phyloP scores from a whole-genome alignment of 148 eudicot species.

The Nyssa sinensis region DNA sequence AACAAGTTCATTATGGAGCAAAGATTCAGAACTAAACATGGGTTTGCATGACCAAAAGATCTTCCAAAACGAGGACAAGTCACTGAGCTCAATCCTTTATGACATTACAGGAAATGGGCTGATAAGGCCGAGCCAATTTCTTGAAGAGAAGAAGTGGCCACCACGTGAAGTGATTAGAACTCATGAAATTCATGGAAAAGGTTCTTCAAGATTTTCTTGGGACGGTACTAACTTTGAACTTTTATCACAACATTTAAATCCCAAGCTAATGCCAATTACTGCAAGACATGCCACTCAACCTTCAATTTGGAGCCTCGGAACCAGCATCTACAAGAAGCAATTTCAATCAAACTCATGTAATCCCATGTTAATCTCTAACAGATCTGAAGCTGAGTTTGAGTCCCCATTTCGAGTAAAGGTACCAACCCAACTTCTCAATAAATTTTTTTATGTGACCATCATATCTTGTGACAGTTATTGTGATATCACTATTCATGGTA shows the following conservation, averaged over 20 bases:
- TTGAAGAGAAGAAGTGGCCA: conserved; percentile 39
- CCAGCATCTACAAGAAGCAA: not conserved
- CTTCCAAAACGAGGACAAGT: conserved; percentile 2
- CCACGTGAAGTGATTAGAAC: conserved; percentile 7
- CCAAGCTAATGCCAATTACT: conserved; percentile 10
- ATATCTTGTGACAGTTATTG: no score
- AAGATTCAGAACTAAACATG: not conserved
- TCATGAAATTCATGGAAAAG: conserved; percentile 13
- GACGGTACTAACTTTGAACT: not conserved
- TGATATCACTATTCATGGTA: no score
- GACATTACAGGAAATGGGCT: conserved; percentile 12
- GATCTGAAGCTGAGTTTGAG: not conserved
- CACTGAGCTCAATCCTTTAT: not conserved
- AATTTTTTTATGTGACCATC: no score
- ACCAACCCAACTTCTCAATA: not conserved
- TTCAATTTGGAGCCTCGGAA: not conserved
- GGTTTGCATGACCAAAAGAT: not conserved
- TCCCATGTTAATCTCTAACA: not conserved
- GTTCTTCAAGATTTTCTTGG: not conserved
- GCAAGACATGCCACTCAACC: conserved; percentile 4
- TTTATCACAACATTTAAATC: not conserved
- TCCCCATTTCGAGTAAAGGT: conserved; percentile 19
- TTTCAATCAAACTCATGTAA: not conserved
- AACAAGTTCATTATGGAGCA: conserved; percentile 16
- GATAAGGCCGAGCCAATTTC: conserved; percentile 22